Base-by-base conservation (phyloP, 2,329 filamentous ascomycete species). In the Acarospora socialis region DNA sequence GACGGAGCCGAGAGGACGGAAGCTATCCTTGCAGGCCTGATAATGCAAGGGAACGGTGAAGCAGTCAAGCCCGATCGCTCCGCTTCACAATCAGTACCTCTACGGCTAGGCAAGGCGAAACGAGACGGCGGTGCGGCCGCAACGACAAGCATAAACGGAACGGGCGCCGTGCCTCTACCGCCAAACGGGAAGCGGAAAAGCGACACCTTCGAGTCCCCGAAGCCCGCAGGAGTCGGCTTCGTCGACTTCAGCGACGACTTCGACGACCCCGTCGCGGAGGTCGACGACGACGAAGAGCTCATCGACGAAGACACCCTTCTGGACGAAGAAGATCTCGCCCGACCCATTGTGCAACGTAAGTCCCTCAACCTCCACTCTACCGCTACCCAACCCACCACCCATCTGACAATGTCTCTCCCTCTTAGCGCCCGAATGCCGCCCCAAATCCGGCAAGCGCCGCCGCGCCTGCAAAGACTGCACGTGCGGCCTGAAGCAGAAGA, bases 391-490 rank as follows among this genome's bases (percentile, higher is more conserved):
- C n/a, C n/a, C n/a, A n/a, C n/a, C n/a, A n/a, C n/a, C n/a, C n/a
- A n/a, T n/a, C 36, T 27, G 23, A 37, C 31, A 4, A 16, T 18
- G n/a, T n/a, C n/a, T n/a, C n/a, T n/a, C 3, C 18, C 27, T 21
- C 16, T 12, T 42, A 81, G 86, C 90, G 32, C 70, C 77, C 16
- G 82, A 92, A 52, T 98, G 90, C 56, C 73, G 77, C 37, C 86
- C 87, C 28, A 82, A 90, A 59, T 68, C 77, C 26, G 83, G 81
- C 36, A 92, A 92, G 63, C 77, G 87, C 45, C 78, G 87, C 34
- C 77, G 86, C 40, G 84, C 90, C 36, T 98, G 90, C 67, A 95
- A 98, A 60, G 90, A 98, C 63, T 98, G 90, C 64, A 87, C 81
- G 6, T 98, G 90, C 52, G 90, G 90, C 30, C 73, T 98, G 16